phyloP scores from a whole-genome alignment of 78 protist species.

The Guillardia theta region DNA sequence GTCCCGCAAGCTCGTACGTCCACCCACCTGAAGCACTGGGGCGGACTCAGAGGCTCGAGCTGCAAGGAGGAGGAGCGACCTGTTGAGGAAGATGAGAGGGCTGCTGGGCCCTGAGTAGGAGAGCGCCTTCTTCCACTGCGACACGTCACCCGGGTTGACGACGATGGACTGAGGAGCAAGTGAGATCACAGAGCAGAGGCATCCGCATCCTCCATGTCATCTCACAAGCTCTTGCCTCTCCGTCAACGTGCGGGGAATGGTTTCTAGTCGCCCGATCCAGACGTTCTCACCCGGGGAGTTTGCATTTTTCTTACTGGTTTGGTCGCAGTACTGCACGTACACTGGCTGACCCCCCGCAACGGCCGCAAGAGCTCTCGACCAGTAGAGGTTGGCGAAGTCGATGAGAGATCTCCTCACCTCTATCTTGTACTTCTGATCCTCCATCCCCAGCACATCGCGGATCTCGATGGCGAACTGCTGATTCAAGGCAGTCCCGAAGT shows the following conservation, averaged over 20 bases:
- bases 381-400: not conserved
- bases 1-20: slow-evolving; percentile 18
- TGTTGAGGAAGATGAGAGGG: not conserved
- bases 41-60: not conserved
- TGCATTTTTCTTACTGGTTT: not conserved
- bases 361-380: not conserved
- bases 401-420: not conserved
- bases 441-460: not conserved
- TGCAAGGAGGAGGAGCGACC: not conserved
- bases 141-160: not conserved
- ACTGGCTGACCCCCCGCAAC: not conserved
- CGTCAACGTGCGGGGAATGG: not conserved
- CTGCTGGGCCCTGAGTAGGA: not conserved
- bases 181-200: no score
- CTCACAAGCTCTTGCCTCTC: not conserved
- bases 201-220: no score
- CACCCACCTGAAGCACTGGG: not conserved
- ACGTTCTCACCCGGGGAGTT: not conserved
- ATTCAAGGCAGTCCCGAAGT: not conserved
- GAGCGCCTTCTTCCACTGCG: not conserved
- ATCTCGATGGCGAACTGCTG: not conserved
- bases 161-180: no score
- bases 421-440: not conserved
- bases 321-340: not conserved
- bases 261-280: not conserved